Base-by-base conservation (phyloP, 371 early-diverging fungal genomes). In the Fennellomyces sp. region DNA sequence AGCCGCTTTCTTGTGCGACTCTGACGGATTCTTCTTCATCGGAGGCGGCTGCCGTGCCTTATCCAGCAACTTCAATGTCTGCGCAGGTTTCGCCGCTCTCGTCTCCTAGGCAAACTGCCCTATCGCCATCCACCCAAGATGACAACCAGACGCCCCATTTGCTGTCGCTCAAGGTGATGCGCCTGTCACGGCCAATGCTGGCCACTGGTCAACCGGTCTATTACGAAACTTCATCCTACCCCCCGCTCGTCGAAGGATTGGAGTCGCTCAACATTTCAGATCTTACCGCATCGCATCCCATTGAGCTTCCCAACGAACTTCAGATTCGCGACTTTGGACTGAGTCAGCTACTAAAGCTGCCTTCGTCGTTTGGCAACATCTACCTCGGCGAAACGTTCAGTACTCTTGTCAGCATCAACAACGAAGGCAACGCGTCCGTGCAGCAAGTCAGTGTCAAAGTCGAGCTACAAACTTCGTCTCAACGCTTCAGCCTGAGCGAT, bases 381-480 rank as follows among this genome's bases (percentile, higher is more conserved):
- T 96, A 96, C 68, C 85, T 98, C 17, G 98, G 98, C 4, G 97
- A 97, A 69, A 93, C 91, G 11, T 95, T 98, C 60, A 80, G 83
- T n/a, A 84, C 90, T n/a, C 89, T 95, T 62, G 69, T 96, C 41
- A 91, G 87, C 61, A 50, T 70, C 47, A 95, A 92, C 73, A 97
- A 96, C 69, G 97, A 45, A 96, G 56, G 80, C 87, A 7, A 36
- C 62, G 15, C 65, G 75, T 3, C 61, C 72, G 88, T 89, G 15
- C 86, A 87, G 29, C 88, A 93, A 42, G 87, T 95, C 13, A 73
- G 75, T 11, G 77, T 94, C 60, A 91, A 87, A 58, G 90, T 89
- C 2, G 97, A 94, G 64, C 84, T 97, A 41, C 97, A 96, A 69
- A 96, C 98, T 1, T 78, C 88, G 1, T 80, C 88, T 12, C 87